These are phyloP conservation scores for Thyridium curvatum DNA, from an alignment of 2,329 filamentous ascomycete species.

Conservation along the genomic window DNA sequence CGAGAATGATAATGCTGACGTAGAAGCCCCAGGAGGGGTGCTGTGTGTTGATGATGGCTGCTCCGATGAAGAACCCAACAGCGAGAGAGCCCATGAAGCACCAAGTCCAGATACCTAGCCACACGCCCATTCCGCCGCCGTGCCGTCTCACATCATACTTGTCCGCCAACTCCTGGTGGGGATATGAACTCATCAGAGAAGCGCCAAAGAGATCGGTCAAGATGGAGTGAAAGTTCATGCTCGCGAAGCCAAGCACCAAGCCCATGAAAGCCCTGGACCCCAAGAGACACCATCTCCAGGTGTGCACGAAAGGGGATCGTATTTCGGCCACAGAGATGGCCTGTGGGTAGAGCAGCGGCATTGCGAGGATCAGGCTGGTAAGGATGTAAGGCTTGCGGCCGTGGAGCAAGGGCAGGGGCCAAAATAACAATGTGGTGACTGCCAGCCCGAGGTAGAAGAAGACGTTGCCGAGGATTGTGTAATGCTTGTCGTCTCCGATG, in stretches of 20 bases:
- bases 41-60: constrained; percentile 57
- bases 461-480: constrained; percentile 67
- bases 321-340: constrained; percentile 56
- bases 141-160: constrained; percentile 64
- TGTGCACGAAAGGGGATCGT: constrained; percentile 47
- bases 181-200: constrained; percentile 64
- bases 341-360: constrained; percentile 72
- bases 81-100: constrained; percentile 68
- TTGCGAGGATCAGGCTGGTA: constrained; percentile 57
- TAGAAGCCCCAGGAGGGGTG: constrained; percentile 72
- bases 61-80: constrained; percentile 66
- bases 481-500: constrained; percentile 62
- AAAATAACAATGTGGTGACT: constrained; percentile 62
- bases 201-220: constrained; percentile 72
- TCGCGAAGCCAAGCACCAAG: constrained; percentile 64
- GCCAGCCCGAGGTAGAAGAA: constrained; percentile 66
- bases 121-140: constrained; percentile 73
- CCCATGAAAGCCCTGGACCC: constrained; percentile 61
- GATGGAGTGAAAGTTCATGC: constrained; percentile 69
- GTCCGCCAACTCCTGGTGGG: constrained; percentile 66
- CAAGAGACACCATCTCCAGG: constrained; percentile 56
- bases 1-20: constrained; percentile 61
- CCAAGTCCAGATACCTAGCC: constrained; percentile 74
- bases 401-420: constrained; percentile 70
- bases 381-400: constrained; percentile 75